Percentiles rank a stretch among this genome's conserved stretches.
These are phyloP conservation scores for Filobasidium floriforme DNA, from an alignment of 768 basidiomycete species.

Conservation along the genomic window DNA sequence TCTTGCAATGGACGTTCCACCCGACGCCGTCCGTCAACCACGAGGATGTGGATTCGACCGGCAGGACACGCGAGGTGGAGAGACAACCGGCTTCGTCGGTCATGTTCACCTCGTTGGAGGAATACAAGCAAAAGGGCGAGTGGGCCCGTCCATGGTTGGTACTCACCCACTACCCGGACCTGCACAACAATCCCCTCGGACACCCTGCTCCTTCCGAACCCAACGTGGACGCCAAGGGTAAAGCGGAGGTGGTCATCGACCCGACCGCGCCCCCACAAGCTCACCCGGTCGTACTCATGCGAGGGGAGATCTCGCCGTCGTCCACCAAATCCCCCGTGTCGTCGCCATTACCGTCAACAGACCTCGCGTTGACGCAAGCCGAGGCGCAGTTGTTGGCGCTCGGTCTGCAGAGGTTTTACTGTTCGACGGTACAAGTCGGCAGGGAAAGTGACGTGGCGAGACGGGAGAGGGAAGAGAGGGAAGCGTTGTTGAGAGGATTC, in stretches of 20 bases:
- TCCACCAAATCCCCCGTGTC: slow-evolving; percentile 42
- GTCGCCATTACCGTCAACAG: not conserved
- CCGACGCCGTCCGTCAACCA: slow-evolving; percentile 48
- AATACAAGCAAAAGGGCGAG: slow-evolving; percentile 75
- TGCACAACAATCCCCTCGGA: slow-evolving; percentile 49
- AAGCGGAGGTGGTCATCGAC: not conserved
- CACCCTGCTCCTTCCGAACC: not conserved
- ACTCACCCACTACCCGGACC: slow-evolving; percentile 83
- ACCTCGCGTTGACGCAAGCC: slow-evolving; percentile 55
- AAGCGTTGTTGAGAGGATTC: slow-evolving; percentile 58
- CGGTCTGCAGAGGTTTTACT: slow-evolving; percentile 76
- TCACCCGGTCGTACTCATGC: slow-evolving; percentile 64
- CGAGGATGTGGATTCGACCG: slow-evolving; percentile 45
- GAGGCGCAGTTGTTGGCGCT: slow-evolving; percentile 79
- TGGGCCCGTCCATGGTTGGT: slow-evolving; percentile 88
- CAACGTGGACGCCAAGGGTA: not conserved
- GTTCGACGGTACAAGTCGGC: slow-evolving; percentile 26
- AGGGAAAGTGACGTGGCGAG: slow-evolving; percentile 27
- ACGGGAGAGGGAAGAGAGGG: slow-evolving; percentile 47
- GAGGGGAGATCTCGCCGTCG: slow-evolving; percentile 81
- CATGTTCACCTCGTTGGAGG: slow-evolving; percentile 84
- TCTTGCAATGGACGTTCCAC: slow-evolving; percentile 85
- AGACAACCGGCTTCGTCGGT: slow-evolving; percentile 54
- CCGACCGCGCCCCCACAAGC: slow-evolving; percentile 51
- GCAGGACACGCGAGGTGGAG: slow-evolving; percentile 3